Base-by-base conservation (phyloP, 805 yeast genomes). In the Candida tibetensis region DNA sequence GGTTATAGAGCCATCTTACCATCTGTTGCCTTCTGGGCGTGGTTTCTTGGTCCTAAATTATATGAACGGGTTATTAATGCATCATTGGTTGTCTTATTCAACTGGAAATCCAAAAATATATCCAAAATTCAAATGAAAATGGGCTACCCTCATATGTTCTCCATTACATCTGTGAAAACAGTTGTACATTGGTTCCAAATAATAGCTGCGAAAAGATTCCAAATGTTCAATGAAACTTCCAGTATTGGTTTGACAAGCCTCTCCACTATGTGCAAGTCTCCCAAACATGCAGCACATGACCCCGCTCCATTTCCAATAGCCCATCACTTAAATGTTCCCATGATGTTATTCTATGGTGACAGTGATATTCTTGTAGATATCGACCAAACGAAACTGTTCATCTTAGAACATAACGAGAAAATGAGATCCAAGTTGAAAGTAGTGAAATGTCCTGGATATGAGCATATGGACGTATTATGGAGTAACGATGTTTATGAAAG, bases 381-480 rank as follows among this genome's bases (percentile, higher is more conserved):
- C 16, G 51, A 56, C 13, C 44, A 36, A n/a, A 57, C 60, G 2
- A 43, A 38, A 35, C 39, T 42, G 5, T 37, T 59, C 17, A 52
- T 60, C 16, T 41, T 56, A 22, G 54, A 49, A 27, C 55, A 51
- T 21, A 59, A 60, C 33, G 47, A 38, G 6, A 39, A 39, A 26
- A 57, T 58, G 64, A 40, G 40, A 30, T 26, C 41, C 13, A 56
- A 52, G 31, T 33, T 55, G 17, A 46, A 44, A n/a, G 40, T 51
- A 10, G 39, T 55, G 1, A 36, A 37, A 27, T 58, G 64, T 35
- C 46, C 41, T 4, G 50, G 51, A 3, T 59, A 59, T 37, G 66
- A 60, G 35, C 66, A 60, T 35, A 57, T 60, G 59, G 66, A 60
- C 39, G 56, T 60, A 3, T 41, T 60, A 17, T 60, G 66, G 66